phyloP scores from a whole-genome alignment of 176 grass and related monocot species.

The Canna indica region DNA sequence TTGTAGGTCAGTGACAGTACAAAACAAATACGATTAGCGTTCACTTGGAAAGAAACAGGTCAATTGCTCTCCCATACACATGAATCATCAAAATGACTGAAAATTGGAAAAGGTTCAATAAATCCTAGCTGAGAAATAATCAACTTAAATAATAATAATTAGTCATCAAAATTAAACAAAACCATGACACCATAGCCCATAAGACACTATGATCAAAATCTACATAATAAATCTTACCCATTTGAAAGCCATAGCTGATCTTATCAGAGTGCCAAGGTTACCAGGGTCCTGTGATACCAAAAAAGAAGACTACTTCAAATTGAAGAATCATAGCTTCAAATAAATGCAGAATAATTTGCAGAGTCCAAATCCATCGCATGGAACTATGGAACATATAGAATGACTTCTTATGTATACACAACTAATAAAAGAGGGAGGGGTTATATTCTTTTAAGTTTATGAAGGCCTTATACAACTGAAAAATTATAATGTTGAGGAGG shows the following conservation, averaged over 20 bases:
- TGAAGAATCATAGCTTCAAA: not conserved
- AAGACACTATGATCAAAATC: not conserved
- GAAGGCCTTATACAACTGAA: not conserved
- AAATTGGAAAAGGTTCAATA: not conserved
- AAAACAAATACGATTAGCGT: not conserved
- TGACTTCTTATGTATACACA: not conserved
- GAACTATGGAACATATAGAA: not conserved
- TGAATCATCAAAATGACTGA: no score
- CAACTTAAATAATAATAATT: not conserved
- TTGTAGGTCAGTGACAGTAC: not conserved
- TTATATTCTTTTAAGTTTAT: not conserved
- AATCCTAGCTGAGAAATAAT: not conserved
- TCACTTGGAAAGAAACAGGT: no score
- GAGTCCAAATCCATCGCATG: not conserved
- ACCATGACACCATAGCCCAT: conserved; percentile 1
- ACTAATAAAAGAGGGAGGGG: not conserved
- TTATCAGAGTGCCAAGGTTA: conserved; percentile 86
- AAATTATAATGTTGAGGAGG: not conserved
- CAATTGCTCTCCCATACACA: no score
- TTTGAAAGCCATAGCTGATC: conserved; percentile 84
- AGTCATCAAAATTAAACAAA: not conserved
- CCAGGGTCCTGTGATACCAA: conserved; percentile 59
- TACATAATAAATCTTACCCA: conserved; percentile 42
- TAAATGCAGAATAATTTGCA: not conserved
- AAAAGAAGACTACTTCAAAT: conserved; percentile 6